A percentile compares a stretch with the other conserved stretches of the same genome.
Conservation (phyloP, 2,329 filamentous ascomycete genomes). For the Diaporthe amygdali region DNA sequence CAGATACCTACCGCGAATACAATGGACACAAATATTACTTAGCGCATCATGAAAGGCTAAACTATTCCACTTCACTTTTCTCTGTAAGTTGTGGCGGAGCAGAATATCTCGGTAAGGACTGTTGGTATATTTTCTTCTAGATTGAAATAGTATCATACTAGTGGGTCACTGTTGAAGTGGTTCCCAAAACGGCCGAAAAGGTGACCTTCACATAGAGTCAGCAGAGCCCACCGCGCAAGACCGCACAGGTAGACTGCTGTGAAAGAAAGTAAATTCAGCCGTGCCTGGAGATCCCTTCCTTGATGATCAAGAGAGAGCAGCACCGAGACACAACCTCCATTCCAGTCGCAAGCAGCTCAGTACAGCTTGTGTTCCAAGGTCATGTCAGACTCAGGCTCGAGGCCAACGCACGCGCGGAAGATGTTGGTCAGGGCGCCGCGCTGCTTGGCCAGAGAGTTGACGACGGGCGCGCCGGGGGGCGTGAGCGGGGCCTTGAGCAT, state of each 20-base stretch:
- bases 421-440: conserved; percentile 95
- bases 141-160: not conserved
- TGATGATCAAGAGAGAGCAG: not conserved
- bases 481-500: conserved; percentile 98
- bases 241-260: not conserved
- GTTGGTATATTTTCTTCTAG: conserved; percentile 25
- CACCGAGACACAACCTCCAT: not conserved
- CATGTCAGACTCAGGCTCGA: conserved; percentile 99
- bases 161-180: not conserved
- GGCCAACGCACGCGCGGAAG: conserved; percentile 94
- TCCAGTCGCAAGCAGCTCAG: not conserved
- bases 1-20: not conserved
- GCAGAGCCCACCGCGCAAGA: not conserved
- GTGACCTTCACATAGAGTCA: not conserved
- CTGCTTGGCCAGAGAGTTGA: conserved; percentile 97
- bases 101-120: conserved; percentile 20
- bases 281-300: not conserved
- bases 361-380: conserved; percentile 27
- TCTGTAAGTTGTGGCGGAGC: not conserved
- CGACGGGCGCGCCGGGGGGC: conserved; percentile 90
- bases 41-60: too few species aligned
- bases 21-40: not conserved
- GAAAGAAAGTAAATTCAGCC: not conserved
- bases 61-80: not conserved
- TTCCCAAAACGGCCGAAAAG: not conserved